phyloP scores from a whole-genome alignment of 768 basidiomycete genomes.

The Lepiota venenata region DNA sequence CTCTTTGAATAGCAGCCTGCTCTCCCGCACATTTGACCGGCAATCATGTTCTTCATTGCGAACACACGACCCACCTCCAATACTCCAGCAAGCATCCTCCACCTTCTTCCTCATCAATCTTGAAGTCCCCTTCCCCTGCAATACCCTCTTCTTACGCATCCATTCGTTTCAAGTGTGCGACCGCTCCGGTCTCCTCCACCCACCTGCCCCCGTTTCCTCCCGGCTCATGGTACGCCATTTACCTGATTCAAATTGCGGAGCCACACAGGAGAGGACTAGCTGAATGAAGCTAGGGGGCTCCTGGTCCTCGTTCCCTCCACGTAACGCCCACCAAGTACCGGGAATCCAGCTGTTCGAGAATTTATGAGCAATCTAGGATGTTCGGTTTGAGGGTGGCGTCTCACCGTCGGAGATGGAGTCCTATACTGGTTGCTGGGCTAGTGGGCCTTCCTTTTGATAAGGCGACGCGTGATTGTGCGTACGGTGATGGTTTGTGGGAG shows the following conservation, averaged over 20 bases:
- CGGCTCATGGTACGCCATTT: neutral
- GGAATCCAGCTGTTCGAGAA: too few relatives aligned
- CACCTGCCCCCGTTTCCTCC: neutral
- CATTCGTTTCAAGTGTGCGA: slow-evolving; percentile 8
- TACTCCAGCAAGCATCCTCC: neutral
- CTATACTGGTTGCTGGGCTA: too few relatives aligned
- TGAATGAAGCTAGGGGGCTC: neutral
- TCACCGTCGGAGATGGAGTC: too few relatives aligned
- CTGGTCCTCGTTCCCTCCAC: neutral
- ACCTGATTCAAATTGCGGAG: neutral
- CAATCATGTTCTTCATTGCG: neutral
- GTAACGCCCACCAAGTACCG: too few relatives aligned
- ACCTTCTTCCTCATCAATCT: neutral
- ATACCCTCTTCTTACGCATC: slow-evolving; percentile 5
- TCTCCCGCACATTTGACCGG: slow-evolving; percentile 23
- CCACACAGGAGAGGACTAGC: too few relatives aligned
- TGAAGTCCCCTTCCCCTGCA: neutral
- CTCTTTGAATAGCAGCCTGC: slow-evolving; percentile 33
- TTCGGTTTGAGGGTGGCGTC: too few relatives aligned
- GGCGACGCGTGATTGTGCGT: too few relatives aligned
- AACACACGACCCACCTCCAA: neutral
- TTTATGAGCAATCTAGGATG: too few relatives aligned
- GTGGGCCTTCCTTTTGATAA: too few relatives aligned
- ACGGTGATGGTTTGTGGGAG: too few relatives aligned
- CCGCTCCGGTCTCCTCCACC: neutral